Percentiles rank a stretch among this genome's conserved stretches.
phyloP scores from a whole-genome alignment of 495 filamentous ascomycete genomes.

The Immersiella caudata region DNA sequence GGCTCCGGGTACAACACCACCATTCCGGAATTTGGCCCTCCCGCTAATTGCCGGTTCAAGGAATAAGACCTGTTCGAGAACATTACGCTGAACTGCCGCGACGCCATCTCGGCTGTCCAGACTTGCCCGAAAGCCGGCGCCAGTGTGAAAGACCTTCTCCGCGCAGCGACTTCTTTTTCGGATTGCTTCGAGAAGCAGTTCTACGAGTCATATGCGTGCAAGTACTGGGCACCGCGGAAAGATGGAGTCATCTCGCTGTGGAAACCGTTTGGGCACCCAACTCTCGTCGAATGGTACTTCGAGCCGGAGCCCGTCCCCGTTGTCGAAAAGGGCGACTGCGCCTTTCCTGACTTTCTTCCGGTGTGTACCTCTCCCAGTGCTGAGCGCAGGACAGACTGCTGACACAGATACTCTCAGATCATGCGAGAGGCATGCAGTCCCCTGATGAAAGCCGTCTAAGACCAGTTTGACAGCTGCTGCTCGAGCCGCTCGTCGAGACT shows the following conservation, averaged over 20 bases:
- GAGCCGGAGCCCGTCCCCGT: not conserved
- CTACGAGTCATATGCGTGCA: slow-evolving; percentile 1
- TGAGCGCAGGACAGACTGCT: not conserved
- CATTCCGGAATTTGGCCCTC: not conserved
- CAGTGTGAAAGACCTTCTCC: not conserved
- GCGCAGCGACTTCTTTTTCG: not conserved
- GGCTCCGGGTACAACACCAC: not conserved
- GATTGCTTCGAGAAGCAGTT: slow-evolving; percentile 8
- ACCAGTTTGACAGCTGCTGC: slow-evolving; percentile 4
- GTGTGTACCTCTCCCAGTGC: not conserved
- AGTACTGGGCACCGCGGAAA: not conserved
- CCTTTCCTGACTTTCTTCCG: not conserved
- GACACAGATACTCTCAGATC: not conserved
- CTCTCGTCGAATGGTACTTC: not conserved
- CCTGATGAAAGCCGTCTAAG: not conserved
- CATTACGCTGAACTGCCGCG: not conserved
- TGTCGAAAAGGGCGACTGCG: not conserved
- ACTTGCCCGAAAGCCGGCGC: slow-evolving; percentile 1
- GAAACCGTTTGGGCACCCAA: slow-evolving; percentile 3
- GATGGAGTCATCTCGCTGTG: slow-evolving; percentile 9
- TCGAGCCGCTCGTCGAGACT: not conserved
- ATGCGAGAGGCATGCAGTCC: slow-evolving; percentile 1
- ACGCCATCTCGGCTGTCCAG: slow-evolving; percentile 8
- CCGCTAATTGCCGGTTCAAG: not conserved
- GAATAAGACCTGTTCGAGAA: not conserved